Evolutionary conservation across 2,329 filamentous ascomycete species (phyloP).

Genomic region (Pseudocercospora cruenta): DNA sequence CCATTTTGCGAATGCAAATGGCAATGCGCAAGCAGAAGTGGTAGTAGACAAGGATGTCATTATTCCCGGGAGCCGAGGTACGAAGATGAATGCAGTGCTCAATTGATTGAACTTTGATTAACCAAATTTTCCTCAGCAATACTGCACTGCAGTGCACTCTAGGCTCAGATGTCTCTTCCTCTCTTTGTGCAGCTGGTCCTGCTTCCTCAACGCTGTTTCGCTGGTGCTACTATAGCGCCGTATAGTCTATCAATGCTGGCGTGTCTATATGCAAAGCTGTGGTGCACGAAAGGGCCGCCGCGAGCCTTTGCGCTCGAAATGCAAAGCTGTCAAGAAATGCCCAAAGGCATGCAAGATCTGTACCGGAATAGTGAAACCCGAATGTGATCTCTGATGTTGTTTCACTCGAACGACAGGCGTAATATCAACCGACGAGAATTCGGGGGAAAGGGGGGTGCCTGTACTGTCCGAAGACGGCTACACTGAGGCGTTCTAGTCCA

Average conservation of each 20-base stretch:
- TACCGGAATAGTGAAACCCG: background rate
- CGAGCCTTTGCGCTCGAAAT: background rate
- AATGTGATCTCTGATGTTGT: background rate
- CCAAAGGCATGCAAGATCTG: background rate
- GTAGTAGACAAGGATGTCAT: constrained; percentile 2
- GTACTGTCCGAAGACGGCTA: background rate
- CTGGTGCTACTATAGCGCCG: background rate
- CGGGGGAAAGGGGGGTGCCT: background rate
- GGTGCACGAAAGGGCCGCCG: background rate
- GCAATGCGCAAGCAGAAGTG: background rate
- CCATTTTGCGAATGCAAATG: constrained; percentile 22
- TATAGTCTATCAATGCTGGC: background rate
- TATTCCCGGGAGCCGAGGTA: constrained; percentile 2
- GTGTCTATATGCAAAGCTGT: background rate
- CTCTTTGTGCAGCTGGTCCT: background rate
- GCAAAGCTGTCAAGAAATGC: background rate
- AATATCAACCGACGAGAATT: background rate
- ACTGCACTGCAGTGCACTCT: no score
- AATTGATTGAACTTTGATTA: background rate
- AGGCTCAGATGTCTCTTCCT: background rate
- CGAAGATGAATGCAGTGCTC: background rate
- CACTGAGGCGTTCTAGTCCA: constrained; percentile 21
- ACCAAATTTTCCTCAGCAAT: background rate
- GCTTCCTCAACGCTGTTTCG: background rate
- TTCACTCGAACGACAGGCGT: no score